Conservation (phyloP, 192 early-diverging fungal species). For the Gigaspora rosea region DNA sequence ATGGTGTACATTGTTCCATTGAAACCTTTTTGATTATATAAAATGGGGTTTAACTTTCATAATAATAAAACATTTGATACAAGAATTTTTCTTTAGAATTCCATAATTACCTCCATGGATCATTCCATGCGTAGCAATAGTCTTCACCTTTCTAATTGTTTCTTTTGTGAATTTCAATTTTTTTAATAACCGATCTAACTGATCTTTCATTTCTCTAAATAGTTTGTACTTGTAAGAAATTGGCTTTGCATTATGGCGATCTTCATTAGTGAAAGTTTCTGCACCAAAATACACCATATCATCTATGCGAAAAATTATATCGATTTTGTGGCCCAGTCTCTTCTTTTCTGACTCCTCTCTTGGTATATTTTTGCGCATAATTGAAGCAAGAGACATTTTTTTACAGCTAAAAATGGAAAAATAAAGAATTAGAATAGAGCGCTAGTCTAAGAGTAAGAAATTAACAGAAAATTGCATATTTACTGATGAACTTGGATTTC, state of each 20-base stretch:
- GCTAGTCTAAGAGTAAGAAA: not conserved
- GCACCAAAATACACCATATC: conserved; percentile 21
- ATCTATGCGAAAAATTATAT: conserved; percentile 18
- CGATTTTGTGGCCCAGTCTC: conserved; percentile 4
- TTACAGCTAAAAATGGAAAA: not conserved
- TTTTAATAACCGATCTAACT: conserved; percentile 18
- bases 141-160: conserved; percentile 8
- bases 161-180: conserved; percentile 23
- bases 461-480: not conserved
- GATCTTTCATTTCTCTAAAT: conserved; percentile 22
- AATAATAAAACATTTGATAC: too few species aligned
- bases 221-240: conserved; percentile 14
- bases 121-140: conserved; percentile 1
- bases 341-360: conserved; percentile 8
- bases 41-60: not conserved
- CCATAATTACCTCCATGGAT: not conserved
- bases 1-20: conserved; percentile 10
- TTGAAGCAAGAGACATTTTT: conserved; percentile 20
- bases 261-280: conserved; percentile 21
- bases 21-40: not conserved
- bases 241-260: not conserved
- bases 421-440: not conserved
- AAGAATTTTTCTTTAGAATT: too few species aligned
- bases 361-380: conserved; percentile 5
- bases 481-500: conserved; percentile 1